Evolutionary conservation across 371 early-diverging fungal species (phyloP).

Genomic region (Chytridium lagenaria): DNA sequence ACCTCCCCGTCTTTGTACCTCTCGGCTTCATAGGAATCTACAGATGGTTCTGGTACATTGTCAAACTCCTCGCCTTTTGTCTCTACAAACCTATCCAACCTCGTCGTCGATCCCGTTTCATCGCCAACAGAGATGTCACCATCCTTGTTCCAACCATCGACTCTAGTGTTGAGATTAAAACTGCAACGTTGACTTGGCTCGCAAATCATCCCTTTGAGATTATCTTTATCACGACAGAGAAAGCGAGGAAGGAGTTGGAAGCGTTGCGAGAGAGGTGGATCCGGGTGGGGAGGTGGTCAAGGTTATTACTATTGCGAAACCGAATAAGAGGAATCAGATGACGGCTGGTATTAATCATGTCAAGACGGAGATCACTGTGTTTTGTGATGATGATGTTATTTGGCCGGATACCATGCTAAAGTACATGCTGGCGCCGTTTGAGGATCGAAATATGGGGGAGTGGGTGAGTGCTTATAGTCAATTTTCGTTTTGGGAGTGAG

Average conservation of each 20-base stretch:
- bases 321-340: slow-evolving; percentile 78
- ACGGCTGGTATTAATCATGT: slow-evolving; percentile 71
- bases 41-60: slow-evolving; percentile 72
- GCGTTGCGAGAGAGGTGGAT: slow-evolving; percentile 41
- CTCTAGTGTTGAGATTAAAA: slow-evolving; percentile 75
- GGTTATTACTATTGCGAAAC: slow-evolving; percentile 37
- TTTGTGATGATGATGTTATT: slow-evolving; percentile 78
- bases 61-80: slow-evolving; percentile 56
- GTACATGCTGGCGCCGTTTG: slow-evolving; percentile 77
- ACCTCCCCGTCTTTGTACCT: slow-evolving; percentile 74
- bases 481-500: neutral
- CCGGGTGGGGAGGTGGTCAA: slow-evolving; percentile 28
- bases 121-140: slow-evolving; percentile 62
- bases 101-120: slow-evolving; percentile 36
- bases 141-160: slow-evolving; percentile 80
- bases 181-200: slow-evolving; percentile 72
- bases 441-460: slow-evolving; percentile 77
- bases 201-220: slow-evolving; percentile 67
- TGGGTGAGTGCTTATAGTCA: slow-evolving; percentile 39
- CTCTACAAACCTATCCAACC: slow-evolving; percentile 51
- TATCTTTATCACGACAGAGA: slow-evolving; percentile 47
- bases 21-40: slow-evolving; percentile 77
- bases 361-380: slow-evolving; percentile 71
- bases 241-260: slow-evolving; percentile 38
- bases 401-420: slow-evolving; percentile 69